A percentile compares a stretch with the other conserved stretches of the same genome.
Conservation (phyloP, 2,329 filamentous ascomycete genomes). For the Fusarium avenaceum region DNA sequence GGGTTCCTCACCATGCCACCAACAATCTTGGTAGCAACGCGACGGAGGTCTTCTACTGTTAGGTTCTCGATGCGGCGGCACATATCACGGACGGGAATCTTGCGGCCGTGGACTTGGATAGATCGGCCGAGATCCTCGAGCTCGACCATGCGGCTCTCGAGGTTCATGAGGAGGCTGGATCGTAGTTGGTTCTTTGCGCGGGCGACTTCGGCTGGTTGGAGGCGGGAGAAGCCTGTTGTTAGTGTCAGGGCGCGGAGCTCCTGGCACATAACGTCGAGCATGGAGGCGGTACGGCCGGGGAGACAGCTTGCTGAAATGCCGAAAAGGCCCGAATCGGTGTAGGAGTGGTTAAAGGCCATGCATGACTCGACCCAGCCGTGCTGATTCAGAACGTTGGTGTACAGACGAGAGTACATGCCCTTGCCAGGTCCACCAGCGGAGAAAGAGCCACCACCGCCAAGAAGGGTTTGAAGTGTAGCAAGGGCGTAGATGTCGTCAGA, state of each 20-base stretch:
- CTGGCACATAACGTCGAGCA: conserved; percentile 96
- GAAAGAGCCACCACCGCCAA: conserved; percentile 96
- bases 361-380: conserved; percentile 98
- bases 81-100: conserved; percentile 94
- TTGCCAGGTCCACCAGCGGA: conserved; percentile 96
- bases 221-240: conserved; percentile 78
- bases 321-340: conserved; percentile 95
- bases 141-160: conserved; percentile 97
- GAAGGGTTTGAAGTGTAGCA: conserved; percentile 93
- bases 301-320: conserved; percentile 91
- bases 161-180: conserved; percentile 93
- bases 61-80: conserved; percentile 86
- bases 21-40: conserved; percentile 84
- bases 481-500: conserved; percentile 96
- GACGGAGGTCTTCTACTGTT: conserved; percentile 82
- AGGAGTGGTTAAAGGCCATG: conserved; percentile 96
- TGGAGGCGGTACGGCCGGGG: conserved; percentile 80
- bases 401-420: conserved; percentile 98
- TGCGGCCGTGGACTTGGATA: conserved; percentile 95
- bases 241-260: conserved; percentile 84
- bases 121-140: conserved; percentile 95
- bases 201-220: conserved; percentile 83
- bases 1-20: conserved; percentile 80
- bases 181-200: conserved; percentile 97
- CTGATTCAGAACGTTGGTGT: conserved; percentile 98